Conservation (phyloP, 805 yeast genomes). For the Danielia reshetovae region DNA sequence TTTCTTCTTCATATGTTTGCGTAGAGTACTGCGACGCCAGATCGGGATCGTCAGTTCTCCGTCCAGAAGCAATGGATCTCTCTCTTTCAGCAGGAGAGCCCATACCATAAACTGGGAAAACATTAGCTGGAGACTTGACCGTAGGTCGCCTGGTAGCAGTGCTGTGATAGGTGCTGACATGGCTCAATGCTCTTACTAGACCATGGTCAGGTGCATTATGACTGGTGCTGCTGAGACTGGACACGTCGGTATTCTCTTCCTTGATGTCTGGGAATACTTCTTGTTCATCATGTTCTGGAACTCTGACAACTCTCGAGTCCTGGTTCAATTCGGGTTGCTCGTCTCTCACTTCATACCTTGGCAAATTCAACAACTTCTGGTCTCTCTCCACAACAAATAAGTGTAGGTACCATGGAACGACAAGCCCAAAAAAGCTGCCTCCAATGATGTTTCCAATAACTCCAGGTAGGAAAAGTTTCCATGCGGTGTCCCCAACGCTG, state of each 20-base stretch:
- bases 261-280: constrained; percentile 5
- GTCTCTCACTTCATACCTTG: constrained; percentile 66
- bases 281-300: constrained; percentile 5
- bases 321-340: constrained; percentile 75
- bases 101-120: constrained; percentile 79
- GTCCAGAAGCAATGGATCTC: constrained; percentile 47
- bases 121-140: constrained; percentile 60
- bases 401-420: constrained; percentile 71
- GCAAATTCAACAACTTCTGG: constrained; percentile 56
- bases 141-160: background rate
- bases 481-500: constrained; percentile 59
- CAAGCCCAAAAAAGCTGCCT: constrained; percentile 63
- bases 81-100: constrained; percentile 59
- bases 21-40: background rate
- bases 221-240: constrained; percentile 1
- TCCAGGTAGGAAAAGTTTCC: constrained; percentile 72
- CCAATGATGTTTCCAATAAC: constrained; percentile 75
- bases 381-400: constrained; percentile 70
- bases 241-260: constrained; percentile 4
- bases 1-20: constrained; percentile 3
- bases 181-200: background rate
- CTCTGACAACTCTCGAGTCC: constrained; percentile 74
- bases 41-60: constrained; percentile 1
- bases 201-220: background rate
- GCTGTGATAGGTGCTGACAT: constrained; percentile 1